Percentiles rank a stretch among this genome's conserved stretches.
phyloP scores from a whole-genome alignment of 1,139 yeast species.

The Pichia norvegensis region DNA sequence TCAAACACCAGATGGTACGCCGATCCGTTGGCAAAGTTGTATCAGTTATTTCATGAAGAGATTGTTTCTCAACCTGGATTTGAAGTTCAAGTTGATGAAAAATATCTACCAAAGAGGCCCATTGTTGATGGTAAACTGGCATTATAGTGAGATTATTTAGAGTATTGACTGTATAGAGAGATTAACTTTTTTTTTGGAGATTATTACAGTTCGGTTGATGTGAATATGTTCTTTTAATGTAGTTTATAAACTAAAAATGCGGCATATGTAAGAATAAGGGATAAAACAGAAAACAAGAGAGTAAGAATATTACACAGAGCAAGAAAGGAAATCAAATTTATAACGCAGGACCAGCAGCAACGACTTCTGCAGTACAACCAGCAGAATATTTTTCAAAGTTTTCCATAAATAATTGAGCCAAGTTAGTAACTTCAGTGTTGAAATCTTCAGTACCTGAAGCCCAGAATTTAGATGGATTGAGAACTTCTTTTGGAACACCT shows the following conservation, averaged over 20 bases:
- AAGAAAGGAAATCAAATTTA: conserved; percentile 11
- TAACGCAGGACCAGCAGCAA: conserved; percentile 81
- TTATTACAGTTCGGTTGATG: too few relatives aligned
- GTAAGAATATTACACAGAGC: background rate
- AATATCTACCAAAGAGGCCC: conserved; percentile 10
- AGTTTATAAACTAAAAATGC: background rate
- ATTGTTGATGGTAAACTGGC: conserved; percentile 11
- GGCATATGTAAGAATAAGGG: background rate
- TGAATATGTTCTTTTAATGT: background rate
- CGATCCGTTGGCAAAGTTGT: conserved; percentile 33
- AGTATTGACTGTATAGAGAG: too few relatives aligned
- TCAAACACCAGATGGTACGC: conserved; percentile 49
- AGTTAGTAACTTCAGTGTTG: conserved; percentile 57
- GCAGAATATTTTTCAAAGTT: conserved; percentile 81
- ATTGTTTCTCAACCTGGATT: conserved; percentile 9
- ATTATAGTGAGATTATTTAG: background rate
- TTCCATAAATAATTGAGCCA: conserved; percentile 73
- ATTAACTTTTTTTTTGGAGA: too few relatives aligned
- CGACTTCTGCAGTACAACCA: conserved; percentile 78
- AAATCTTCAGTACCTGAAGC: conserved; percentile 62
- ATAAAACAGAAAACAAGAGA: background rate
- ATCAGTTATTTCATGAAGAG: conserved; percentile 19
- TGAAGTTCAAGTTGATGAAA: conserved; percentile 10
- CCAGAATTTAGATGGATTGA: conserved; percentile 89
- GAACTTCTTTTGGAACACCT: conserved; percentile 74